A percentile compares a stretch with the other conserved stretches of the same genome.
Evolutionary conservation across 75 land plant genomes (phyloP).

Genomic region (Chamaecyparis obtusa): DNA sequence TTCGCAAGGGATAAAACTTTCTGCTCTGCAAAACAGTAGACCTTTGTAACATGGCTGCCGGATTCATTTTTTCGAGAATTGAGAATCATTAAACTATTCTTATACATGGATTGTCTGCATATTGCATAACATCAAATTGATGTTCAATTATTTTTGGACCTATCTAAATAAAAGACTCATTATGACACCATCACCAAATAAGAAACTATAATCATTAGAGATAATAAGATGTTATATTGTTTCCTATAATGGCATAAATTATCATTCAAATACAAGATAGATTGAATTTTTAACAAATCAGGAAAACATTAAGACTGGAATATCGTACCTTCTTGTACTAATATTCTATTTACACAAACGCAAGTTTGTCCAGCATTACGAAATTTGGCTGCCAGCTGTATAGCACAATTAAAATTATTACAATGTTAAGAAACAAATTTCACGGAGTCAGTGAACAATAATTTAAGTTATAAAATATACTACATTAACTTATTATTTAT

Average conservation of each 20-base stretch:
- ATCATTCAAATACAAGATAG: background rate
- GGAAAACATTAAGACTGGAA: background rate
- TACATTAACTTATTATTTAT: background rate
- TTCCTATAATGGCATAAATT: background rate
- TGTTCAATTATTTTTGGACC: background rate
- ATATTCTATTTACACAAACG: conserved; percentile 87
- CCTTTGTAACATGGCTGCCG: background rate
- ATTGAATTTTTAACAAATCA: background rate
- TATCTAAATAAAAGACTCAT: background rate
- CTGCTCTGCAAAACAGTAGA: background rate
- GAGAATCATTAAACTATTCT: background rate
- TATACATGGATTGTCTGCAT: no score
- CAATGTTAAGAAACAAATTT: background rate
- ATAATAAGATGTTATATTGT: background rate
- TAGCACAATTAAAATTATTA: background rate
- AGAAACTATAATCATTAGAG: background rate
- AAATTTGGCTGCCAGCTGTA: conserved; percentile 90
- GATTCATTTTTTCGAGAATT: background rate
- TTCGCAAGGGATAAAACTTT: background rate
- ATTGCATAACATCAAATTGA: background rate
- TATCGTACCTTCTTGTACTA: conserved; percentile 90
- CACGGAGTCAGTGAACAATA: background rate
- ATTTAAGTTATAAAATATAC: background rate
- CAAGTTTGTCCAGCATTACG: conserved; percentile 97
- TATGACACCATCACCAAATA: background rate